Base-by-base conservation (phyloP, 1,139 yeast genomes). In the Williopsis jadinii region DNA sequence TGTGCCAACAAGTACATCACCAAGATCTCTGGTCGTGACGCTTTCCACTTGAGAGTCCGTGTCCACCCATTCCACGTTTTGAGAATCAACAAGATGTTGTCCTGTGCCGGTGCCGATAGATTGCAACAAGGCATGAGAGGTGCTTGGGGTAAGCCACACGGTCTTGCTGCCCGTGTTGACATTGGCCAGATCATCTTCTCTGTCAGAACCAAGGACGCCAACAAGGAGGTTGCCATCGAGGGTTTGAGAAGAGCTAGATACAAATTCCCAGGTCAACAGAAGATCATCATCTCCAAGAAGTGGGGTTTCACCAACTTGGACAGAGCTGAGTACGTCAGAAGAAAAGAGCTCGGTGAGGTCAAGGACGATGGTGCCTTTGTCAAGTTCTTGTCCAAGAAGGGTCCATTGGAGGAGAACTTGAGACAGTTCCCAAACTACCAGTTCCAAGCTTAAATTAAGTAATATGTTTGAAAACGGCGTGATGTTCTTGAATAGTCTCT, bases 81-180 rank as follows among this genome's bases (percentile, higher is more conserved):
- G 74, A 86, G 98, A 79, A 92, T 92, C 81, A 92, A 92, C 92
- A 92, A 92, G 85, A 92, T 92, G 98, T 87, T 92, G 95, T 92
- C 98, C 67, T 92, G 98, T 81, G 98, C 98, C 77, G 98, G 98
- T 85, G 98, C 98, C 71, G 98, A 92, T 90, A 87, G 98, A 85
- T 83, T 92, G 77, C 98, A 92, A 80, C 97, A 94, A 80, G 98
- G 98, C 87, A 92, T 92, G 98, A 90, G 98, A 86, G 95, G 95
- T 82, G 98, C 98, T 69, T 92, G 97, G 97, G 98, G 98, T 86
- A 92, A 92, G 80, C 98, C 98, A 67, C 96, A 90, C 66, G 98
- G 98, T 80, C 82, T 90, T 68, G 98, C 97, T 64, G 98, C 98
- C 66, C 90, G 98, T 77, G 98, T 92, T 70, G 77, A 77, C 76